These are phyloP conservation scores for Babesia sp. DNA, from an alignment of 169 alveolate genomes.

Conservation along the genomic window DNA sequence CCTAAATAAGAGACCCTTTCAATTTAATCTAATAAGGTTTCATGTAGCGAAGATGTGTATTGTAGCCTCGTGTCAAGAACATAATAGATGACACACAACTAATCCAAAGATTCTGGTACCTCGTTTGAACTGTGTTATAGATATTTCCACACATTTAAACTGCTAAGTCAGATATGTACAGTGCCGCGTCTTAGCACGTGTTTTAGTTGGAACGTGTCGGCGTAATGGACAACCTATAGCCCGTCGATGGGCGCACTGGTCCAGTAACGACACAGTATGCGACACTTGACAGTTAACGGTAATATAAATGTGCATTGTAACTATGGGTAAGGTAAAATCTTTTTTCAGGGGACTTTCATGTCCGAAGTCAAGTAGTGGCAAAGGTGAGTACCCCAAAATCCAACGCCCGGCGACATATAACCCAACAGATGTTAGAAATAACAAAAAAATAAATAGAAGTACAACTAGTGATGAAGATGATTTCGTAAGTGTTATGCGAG, in stretches of 20 bases:
- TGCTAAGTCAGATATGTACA: not conserved
- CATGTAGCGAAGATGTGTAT: too few relatives aligned
- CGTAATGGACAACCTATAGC: not conserved
- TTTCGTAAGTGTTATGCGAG: not conserved
- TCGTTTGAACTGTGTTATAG: too few relatives aligned
- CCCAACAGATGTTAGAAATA: conserved; percentile 4
- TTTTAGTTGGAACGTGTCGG: not conserved
- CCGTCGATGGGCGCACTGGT: not conserved
- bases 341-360: conserved; percentile 54
- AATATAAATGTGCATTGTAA: not conserved
- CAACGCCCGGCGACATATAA: not conserved
- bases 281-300: not conserved
- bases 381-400: not conserved
- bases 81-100: too few relatives aligned
- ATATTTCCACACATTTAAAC: not conserved
- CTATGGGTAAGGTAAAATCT: conserved; percentile 34
- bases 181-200: not conserved
- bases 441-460: not conserved
- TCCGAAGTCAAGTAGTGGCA: conserved; percentile 18
- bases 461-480: not conserved
- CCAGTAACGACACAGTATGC: not conserved
- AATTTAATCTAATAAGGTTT: too few relatives aligned
- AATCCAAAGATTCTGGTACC: too few relatives aligned
- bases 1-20: too few relatives aligned
- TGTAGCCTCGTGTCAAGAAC: too few relatives aligned